phyloP scores from a whole-genome alignment of 306 rosid genomes.

The Nissolia schottii region DNA sequence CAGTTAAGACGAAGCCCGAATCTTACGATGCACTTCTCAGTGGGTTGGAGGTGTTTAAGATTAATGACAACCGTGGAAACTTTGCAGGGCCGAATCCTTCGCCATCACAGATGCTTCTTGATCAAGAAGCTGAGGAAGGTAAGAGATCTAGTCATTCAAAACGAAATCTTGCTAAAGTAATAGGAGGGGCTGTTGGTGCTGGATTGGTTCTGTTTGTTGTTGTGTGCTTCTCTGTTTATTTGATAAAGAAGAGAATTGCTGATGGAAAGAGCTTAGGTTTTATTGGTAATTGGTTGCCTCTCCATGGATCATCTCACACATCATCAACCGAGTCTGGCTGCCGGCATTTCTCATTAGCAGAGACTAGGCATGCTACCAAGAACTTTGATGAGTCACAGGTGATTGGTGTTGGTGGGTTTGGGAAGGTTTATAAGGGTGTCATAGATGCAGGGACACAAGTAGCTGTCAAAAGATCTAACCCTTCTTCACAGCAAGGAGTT shows the following conservation, averaged over 20 bases:
- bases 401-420: conserved; percentile 57
- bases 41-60: conserved; percentile 50
- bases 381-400: conserved; percentile 40
- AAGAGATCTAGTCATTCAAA: neutral
- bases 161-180: neutral
- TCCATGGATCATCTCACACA: conserved; percentile 18
- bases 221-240: conserved; percentile 12
- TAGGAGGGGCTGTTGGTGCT: conserved; percentile 31
- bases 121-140: conserved; percentile 8
- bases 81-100: conserved; percentile 42
- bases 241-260: conserved; percentile 20
- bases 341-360: conserved; percentile 37
- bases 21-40: conserved; percentile 39
- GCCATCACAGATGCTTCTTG: conserved; percentile 34
- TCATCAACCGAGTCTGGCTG: conserved; percentile 26
- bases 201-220: conserved; percentile 21
- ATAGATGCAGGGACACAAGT: conserved; percentile 41
- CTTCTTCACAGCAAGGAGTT: conserved; percentile 43
- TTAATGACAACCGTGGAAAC: conserved; percentile 26
- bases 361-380: conserved; percentile 38
- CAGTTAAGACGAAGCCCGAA: conserved; percentile 32
- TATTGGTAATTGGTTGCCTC: conserved; percentile 37
- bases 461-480: conserved; percentile 49
- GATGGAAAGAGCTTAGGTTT: neutral
- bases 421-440: conserved; percentile 48